A percentile compares a stretch with the other conserved stretches of the same genome.
phyloP scores from a whole-genome alignment of 495 filamentous ascomycete genomes.

The Trichoderma erinaceum region DNA sequence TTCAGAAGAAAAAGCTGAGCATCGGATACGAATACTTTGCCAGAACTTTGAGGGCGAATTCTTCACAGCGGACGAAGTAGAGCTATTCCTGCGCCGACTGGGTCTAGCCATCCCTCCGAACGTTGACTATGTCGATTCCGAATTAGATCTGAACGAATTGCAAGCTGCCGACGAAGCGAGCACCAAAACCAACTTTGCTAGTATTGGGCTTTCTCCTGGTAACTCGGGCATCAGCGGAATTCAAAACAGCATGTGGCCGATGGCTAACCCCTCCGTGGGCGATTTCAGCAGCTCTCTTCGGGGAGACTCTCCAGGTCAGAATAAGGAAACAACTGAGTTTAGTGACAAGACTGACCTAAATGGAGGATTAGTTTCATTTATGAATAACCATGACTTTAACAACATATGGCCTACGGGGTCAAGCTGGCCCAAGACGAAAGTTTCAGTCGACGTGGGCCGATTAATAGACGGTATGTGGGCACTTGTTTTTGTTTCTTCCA shows the following conservation, averaged over 20 bases:
- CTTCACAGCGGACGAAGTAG: conserved; percentile 67
- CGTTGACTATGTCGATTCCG: conserved; percentile 47
- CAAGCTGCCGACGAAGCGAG: conserved; percentile 17
- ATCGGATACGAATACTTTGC: conserved; percentile 37
- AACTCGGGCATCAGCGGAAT: neutral
- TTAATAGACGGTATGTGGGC: conserved; percentile 25
- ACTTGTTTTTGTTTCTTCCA: neutral
- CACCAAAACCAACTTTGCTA: neutral
- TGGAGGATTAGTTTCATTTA: neutral
- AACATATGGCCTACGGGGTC: conserved; percentile 3
- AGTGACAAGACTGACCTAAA: neutral
- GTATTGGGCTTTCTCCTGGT: neutral
- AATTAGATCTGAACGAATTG: conserved; percentile 35
- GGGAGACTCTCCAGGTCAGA: conserved; percentile 8
- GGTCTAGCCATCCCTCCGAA: conserved; percentile 50
- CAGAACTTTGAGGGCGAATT: conserved; percentile 60
- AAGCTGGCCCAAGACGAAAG: conserved; percentile 14
- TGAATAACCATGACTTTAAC: neutral
- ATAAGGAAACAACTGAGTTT: neutral
- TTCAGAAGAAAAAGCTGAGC: conserved; percentile 18
- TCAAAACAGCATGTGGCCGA: neutral
- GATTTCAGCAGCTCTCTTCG: neutral
- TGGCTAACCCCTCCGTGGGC: neutral
- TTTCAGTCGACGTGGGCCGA: conserved; percentile 26
- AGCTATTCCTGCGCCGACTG: conserved; percentile 57